Conservation (phyloP, 2,329 filamentous ascomycete genomes). For the Epichloe coenophiala region DNA sequence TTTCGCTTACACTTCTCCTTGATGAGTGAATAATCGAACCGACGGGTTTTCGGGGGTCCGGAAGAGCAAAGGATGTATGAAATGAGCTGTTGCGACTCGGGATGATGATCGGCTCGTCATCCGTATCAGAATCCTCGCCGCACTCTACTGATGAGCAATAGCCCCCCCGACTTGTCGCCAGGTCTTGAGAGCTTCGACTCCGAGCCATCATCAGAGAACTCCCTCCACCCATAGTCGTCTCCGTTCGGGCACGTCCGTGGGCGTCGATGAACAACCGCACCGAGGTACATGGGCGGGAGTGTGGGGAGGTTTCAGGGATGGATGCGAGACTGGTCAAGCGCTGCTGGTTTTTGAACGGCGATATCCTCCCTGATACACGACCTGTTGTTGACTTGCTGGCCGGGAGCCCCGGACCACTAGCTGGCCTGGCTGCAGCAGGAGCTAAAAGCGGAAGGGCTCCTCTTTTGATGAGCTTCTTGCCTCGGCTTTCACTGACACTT, state of each 20-base stretch:
- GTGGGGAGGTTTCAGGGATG: constrained; percentile 38
- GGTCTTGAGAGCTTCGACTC: constrained; percentile 17
- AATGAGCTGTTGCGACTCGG: constrained; percentile 45
- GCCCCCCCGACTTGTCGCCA: constrained; percentile 16
- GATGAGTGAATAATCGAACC: constrained; percentile 34
- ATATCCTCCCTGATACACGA: constrained; percentile 33
- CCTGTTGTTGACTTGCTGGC: constrained; percentile 21
- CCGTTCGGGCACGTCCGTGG: constrained; percentile 44
- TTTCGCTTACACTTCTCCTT: constrained; percentile 35
- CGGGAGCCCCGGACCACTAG: constrained; percentile 17
- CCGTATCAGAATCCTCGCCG: constrained; percentile 41
- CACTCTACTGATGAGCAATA: constrained; percentile 31
- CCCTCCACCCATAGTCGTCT: constrained; percentile 31
- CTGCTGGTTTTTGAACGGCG: constrained; percentile 38
- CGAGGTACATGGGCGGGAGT: constrained; percentile 35
- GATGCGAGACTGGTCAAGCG: constrained; percentile 39
- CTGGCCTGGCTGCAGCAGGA: constrained; percentile 24
- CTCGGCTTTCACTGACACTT: constrained; percentile 40
- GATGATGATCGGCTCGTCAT: constrained; percentile 53
- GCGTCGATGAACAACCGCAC: constrained; percentile 52
- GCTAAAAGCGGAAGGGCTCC: constrained; percentile 34
- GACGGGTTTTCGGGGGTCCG: constrained; percentile 37
- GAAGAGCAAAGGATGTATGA: constrained; percentile 39
- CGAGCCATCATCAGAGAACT: constrained; percentile 14
- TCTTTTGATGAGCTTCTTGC: constrained; percentile 26